These are phyloP conservation scores for Russula sp. DNA, from an alignment of 768 basidiomycete genomes.

Conservation along the genomic window DNA sequence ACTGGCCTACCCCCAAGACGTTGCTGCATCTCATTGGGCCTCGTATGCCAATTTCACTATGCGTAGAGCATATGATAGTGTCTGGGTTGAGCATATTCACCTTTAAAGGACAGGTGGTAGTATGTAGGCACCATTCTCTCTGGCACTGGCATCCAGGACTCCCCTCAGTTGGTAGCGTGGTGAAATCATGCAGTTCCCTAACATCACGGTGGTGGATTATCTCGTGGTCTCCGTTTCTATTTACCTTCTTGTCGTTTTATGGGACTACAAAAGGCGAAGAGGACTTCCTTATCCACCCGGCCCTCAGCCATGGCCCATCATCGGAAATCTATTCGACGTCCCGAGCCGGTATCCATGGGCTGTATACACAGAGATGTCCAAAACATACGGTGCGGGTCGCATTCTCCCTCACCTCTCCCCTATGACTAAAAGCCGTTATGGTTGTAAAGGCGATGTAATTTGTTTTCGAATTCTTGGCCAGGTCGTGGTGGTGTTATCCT, in stretches of 20 bases:
- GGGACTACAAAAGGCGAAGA: neutral
- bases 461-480: conserved; percentile 35
- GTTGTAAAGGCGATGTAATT: neutral
- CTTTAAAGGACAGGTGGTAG: too few relatives aligned
- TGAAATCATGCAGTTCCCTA: neutral
- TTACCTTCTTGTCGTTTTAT: neutral
- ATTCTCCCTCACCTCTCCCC: neutral
- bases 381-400: conserved; percentile 4
- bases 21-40: too few relatives aligned
- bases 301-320: neutral
- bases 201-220: neutral
- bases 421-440: too few relatives aligned
- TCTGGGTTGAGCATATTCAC: too few relatives aligned
- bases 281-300: conserved; percentile 6
- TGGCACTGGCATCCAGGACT: too few relatives aligned
- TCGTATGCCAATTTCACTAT: too few relatives aligned
- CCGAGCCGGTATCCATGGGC: conserved; percentile 3
- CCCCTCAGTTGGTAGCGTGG: too few relatives aligned
- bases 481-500: conserved; percentile 44
- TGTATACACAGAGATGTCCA: neutral
- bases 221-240: neutral
- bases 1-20: too few relatives aligned
- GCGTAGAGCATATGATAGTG: too few relatives aligned
- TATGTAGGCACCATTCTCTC: too few relatives aligned
- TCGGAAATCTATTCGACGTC: conserved; percentile 13